Conservation (phyloP, 75 land plant species). For the Picea glauca region DNA sequence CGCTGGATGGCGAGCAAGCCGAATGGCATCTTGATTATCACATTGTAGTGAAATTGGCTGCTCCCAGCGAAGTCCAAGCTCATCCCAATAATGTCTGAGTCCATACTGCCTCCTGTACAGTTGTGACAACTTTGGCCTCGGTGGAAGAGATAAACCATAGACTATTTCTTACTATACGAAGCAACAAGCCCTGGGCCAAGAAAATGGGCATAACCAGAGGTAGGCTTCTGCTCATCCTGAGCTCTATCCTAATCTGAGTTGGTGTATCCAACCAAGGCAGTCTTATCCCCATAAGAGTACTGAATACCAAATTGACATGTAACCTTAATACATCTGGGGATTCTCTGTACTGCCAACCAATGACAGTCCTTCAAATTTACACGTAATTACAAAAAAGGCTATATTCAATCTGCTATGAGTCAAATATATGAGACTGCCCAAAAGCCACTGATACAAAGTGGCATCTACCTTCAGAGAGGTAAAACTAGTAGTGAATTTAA, state of each 20-base stretch:
- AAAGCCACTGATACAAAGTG: not conserved
- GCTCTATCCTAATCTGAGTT: not conserved
- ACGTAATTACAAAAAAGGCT: not conserved
- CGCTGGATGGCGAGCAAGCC: not conserved
- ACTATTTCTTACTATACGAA: not conserved
- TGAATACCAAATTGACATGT: not conserved
- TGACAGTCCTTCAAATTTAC: not conserved
- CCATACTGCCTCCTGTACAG: not conserved
- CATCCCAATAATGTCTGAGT: no score
- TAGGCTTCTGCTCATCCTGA: not conserved
- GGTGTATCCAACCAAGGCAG: not conserved
- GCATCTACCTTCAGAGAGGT: not conserved
- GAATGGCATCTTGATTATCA: not conserved
- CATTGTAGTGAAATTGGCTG: not conserved
- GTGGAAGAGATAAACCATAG: not conserved
- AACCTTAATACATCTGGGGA: not conserved
- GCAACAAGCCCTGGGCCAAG: not conserved
- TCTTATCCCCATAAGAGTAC: not conserved
- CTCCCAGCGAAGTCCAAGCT: not conserved
- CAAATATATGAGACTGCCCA: not conserved
- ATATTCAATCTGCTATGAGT: not conserved
- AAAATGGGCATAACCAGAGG: not conserved
- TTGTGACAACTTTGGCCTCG: not conserved
- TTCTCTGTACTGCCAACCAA: not conserved
- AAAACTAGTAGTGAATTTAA: no score